Conservation (phyloP, 1,284 basidiomycete species). For the Leccinum proximum region DNA sequence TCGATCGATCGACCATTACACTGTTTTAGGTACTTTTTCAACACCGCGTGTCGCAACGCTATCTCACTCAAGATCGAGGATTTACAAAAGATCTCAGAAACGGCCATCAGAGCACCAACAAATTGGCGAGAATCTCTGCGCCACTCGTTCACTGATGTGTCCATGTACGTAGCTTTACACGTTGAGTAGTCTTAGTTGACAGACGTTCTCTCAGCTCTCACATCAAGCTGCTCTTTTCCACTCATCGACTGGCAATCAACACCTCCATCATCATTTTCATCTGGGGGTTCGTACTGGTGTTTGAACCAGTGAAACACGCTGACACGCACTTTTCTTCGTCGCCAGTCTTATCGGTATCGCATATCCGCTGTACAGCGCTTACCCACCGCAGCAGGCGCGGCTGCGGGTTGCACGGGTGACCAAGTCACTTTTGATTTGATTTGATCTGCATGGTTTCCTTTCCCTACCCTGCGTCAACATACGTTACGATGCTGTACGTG, state of each 20-base stretch:
- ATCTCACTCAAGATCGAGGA: slow-evolving; percentile 44
- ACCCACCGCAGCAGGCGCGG: too few relatives aligned
- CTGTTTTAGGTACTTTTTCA: slow-evolving; percentile 36
- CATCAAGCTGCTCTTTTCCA: slow-evolving; percentile 49
- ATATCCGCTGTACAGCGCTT: too few relatives aligned
- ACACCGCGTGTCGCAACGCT: slow-evolving; percentile 51
- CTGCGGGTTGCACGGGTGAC: too few relatives aligned
- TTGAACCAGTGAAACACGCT: not conserved
- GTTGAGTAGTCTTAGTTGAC: not conserved
- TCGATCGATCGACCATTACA: not conserved
- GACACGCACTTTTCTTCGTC: not conserved
- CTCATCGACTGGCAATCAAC: slow-evolving; percentile 45
- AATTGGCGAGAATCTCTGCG: slow-evolving; percentile 34
- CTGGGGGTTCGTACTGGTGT: slow-evolving; percentile 40
- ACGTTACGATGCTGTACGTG: too few relatives aligned
- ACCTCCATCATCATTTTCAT: slow-evolving; percentile 49
- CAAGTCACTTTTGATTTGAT: too few relatives aligned
- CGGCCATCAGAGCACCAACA: slow-evolving; percentile 13
- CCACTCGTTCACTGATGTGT: slow-evolving; percentile 38
- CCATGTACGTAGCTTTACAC: slow-evolving; percentile 30
- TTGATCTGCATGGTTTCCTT: too few relatives aligned
- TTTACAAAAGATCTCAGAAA: slow-evolving; percentile 33
- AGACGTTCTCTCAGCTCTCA: slow-evolving; percentile 21
- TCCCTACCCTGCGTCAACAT: too few relatives aligned
- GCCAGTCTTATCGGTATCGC: slow-evolving; percentile 38